phyloP scores from a whole-genome alignment of 495 filamentous ascomycete species.

The Podospora appendiculata region DNA sequence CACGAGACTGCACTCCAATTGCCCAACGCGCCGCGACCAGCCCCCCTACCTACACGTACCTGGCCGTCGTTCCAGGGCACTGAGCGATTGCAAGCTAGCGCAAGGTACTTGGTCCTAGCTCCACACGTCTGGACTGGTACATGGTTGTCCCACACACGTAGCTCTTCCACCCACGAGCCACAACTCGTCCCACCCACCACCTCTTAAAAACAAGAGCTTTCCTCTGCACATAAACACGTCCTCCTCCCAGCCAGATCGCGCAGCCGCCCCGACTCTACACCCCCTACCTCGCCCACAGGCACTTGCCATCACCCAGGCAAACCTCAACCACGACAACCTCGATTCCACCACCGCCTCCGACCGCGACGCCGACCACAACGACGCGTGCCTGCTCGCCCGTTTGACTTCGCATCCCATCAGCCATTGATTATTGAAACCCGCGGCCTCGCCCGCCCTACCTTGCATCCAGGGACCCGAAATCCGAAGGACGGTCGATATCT shows the following conservation, averaged over 20 bases:
- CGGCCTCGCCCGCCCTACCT: too few relatives aligned
- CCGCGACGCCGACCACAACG: not conserved
- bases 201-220: conserved; percentile 27
- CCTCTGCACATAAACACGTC: conserved; percentile 13
- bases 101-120: conserved; percentile 19
- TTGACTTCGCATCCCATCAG: too few relatives aligned
- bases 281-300: conserved; percentile 5
- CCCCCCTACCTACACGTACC: not conserved
- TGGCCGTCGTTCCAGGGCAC: too few relatives aligned
- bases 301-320: conserved; percentile 12
- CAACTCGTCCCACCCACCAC: conserved; percentile 25
- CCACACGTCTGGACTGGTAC: conserved; percentile 21
- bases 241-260: conserved; percentile 8
- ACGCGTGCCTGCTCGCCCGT: conserved; percentile 6
- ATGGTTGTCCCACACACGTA: conserved; percentile 18
- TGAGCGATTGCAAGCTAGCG: conserved; percentile 10
- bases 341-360: not conserved
- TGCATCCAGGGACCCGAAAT: too few relatives aligned
- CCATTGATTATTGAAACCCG: too few relatives aligned
- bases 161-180: conserved; percentile 10
- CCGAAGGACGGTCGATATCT: too few relatives aligned
- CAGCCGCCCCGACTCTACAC: conserved; percentile 8
- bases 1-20: too few relatives aligned
- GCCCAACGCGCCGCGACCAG: too few relatives aligned
- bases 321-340: conserved; percentile 11